phyloP scores from a whole-genome alignment of 176 grass and related monocot genomes.

The Tuctoria greenei region DNA sequence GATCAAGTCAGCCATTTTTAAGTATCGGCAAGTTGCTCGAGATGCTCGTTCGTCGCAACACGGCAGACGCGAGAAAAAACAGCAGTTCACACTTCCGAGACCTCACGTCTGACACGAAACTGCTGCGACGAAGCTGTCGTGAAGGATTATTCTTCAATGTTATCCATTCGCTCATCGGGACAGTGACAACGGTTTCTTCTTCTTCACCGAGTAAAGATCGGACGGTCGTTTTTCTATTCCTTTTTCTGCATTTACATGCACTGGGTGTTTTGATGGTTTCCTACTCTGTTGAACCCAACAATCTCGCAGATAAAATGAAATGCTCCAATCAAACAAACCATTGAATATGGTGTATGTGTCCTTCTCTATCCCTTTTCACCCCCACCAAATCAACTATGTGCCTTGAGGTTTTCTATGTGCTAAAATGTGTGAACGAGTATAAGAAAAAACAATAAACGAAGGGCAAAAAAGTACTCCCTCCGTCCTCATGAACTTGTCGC shows the following conservation, averaged over 20 bases:
- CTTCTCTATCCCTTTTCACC: constrained; percentile 11
- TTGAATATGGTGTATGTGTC: neutral
- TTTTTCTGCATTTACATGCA: neutral
- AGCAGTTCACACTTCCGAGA: neutral
- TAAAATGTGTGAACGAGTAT: constrained; percentile 6
- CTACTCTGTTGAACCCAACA: neutral
- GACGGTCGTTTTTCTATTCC: neutral
- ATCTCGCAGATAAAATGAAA: constrained; percentile 16
- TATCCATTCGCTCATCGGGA: constrained; percentile 28
- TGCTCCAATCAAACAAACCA: constrained; percentile 43
- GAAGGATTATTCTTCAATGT: constrained; percentile 29
- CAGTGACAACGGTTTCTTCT: constrained; percentile 21
- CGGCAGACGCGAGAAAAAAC: neutral
- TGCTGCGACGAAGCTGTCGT: neutral
- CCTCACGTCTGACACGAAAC: neutral
- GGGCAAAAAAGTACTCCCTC: neutral
- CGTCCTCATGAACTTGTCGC: no score
- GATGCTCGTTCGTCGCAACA: neutral
- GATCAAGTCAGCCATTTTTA: constrained; percentile 17
- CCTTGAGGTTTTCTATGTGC: neutral
- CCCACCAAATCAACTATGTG: constrained; percentile 29
- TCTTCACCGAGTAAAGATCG: neutral
- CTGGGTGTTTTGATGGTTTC: neutral
- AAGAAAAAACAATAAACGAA: neutral
- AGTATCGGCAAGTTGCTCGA: constrained; percentile 4